A percentile compares a stretch with the other conserved stretches of the same genome.
These are phyloP conservation scores for Trichaptum fuscoviolaceum DNA, from an alignment of 768 basidiomycete species.

Conservation along the genomic window DNA sequence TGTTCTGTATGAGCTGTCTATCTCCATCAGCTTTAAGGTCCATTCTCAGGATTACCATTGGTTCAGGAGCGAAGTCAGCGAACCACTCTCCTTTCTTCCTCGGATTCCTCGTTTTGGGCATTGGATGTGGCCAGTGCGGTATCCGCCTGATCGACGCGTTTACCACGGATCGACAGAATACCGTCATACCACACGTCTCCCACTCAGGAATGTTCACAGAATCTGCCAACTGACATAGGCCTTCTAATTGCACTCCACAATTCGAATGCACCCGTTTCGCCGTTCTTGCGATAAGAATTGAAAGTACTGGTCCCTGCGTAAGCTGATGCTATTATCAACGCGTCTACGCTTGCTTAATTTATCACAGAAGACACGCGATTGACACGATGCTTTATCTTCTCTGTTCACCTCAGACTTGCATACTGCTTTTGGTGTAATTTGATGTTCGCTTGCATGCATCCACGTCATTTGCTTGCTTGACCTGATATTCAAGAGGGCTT, in stretches of 20 bases:
- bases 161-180: background rate
- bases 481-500: background rate
- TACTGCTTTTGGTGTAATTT: background rate
- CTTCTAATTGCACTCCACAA: background rate
- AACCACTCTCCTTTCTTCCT: background rate
- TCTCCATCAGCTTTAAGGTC: background rate
- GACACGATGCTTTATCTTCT: background rate
- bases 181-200: background rate
- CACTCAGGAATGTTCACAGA: background rate
- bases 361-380: background rate
- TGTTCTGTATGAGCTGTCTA: background rate
- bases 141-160: background rate
- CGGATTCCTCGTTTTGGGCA: background rate
- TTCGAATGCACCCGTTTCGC: background rate
- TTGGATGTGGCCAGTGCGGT: background rate
- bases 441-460: background rate
- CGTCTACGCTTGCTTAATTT: too few species aligned
- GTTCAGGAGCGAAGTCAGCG: background rate
- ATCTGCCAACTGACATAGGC: background rate
- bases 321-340: background rate
- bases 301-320: background rate
- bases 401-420: background rate
- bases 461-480: background rate
- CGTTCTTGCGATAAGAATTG: background rate
- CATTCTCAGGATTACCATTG: background rate